Percentiles rank a stretch among this genome's conserved stretches.
Conservation (phyloP, 306 rosid species). For the Clitoria ternatea region DNA sequence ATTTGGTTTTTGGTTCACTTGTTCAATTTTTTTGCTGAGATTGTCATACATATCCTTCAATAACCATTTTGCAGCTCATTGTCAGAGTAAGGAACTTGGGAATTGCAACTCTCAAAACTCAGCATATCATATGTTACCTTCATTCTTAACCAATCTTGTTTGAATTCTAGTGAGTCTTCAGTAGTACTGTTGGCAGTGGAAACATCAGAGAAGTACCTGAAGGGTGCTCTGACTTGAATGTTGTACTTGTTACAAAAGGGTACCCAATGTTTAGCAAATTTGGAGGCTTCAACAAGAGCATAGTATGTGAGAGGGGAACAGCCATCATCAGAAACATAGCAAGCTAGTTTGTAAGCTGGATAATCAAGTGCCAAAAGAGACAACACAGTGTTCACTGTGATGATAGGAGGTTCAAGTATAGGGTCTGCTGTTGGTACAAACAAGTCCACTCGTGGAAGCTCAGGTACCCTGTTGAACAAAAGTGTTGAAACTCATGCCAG, state of each 20-base stretch:
- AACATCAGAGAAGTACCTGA: slow-evolving; percentile 33
- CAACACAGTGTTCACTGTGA: slow-evolving; percentile 50
- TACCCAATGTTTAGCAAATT: slow-evolving; percentile 52
- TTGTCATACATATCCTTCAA: slow-evolving; percentile 46
- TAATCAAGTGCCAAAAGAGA: slow-evolving; percentile 56
- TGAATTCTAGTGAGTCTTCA: slow-evolving; percentile 15
- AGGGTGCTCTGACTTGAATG: slow-evolving; percentile 53
- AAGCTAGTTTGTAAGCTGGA: slow-evolving; percentile 54
- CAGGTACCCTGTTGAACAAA: not conserved
- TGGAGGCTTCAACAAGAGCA: slow-evolving; percentile 47
- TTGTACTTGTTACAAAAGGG: slow-evolving; percentile 51
- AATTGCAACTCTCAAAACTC: no score
- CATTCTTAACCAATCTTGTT: slow-evolving; percentile 34
- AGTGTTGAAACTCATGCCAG: not conserved
- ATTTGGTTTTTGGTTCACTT: slow-evolving; percentile 5
- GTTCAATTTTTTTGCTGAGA: slow-evolving; percentile 35
- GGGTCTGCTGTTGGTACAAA: slow-evolving; percentile 61
- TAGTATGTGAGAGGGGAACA: slow-evolving; percentile 45
- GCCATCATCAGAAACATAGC: slow-evolving; percentile 61
- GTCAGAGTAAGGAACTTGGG: no score
- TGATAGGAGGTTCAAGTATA: slow-evolving; percentile 47
- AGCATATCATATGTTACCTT: no score
- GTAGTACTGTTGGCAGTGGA: not conserved
- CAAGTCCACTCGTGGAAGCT: slow-evolving; percentile 57
- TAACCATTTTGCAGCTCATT: not conserved